Conservation (phyloP, 2,329 filamentous ascomycete genomes). For the Lachnellula hyalina region DNA sequence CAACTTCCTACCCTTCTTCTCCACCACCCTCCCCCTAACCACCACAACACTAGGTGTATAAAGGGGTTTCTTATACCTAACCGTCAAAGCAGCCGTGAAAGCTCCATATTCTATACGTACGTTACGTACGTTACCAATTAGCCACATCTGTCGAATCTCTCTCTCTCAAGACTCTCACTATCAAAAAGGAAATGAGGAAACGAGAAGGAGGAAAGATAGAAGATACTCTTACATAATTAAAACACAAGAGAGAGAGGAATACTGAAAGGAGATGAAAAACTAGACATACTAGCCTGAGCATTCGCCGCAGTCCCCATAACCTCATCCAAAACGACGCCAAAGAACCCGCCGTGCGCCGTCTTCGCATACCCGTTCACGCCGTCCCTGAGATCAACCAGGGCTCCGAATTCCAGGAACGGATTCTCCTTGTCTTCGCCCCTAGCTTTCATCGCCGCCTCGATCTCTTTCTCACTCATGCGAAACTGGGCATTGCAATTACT, state of each 20-base stretch:
- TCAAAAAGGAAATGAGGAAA: not conserved
- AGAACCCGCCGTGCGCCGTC: conserved; percentile 29
- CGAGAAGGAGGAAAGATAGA: not conserved
- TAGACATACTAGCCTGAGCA: conserved; percentile 22
- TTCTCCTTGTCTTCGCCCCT: conserved; percentile 14
- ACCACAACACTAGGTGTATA: conserved; percentile 25
- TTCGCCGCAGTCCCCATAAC: conserved; percentile 31
- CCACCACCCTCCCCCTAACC: conserved; percentile 23
- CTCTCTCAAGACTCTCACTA: too few relatives aligned
- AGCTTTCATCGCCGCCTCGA: not conserved
- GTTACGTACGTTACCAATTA: too few relatives aligned
- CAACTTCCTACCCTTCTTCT: conserved; percentile 27
- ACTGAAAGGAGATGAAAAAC: not conserved
- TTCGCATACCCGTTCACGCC: conserved; percentile 25
- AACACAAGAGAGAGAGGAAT: too few relatives aligned
- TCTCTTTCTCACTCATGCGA: too few relatives aligned
- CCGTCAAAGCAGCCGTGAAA: conserved; percentile 26
- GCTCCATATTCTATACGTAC: conserved; percentile 20
- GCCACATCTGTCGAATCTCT: too few relatives aligned
- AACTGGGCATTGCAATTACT: too few relatives aligned
- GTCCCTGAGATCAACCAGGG: conserved; percentile 24
- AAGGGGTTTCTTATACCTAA: conserved; percentile 25
- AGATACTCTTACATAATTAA: too few relatives aligned
- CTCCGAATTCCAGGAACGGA: conserved; percentile 27
- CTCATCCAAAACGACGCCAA: conserved; percentile 29